Conservation (phyloP, 768 basidiomycete species). For the Scleroderma bovista region DNA sequence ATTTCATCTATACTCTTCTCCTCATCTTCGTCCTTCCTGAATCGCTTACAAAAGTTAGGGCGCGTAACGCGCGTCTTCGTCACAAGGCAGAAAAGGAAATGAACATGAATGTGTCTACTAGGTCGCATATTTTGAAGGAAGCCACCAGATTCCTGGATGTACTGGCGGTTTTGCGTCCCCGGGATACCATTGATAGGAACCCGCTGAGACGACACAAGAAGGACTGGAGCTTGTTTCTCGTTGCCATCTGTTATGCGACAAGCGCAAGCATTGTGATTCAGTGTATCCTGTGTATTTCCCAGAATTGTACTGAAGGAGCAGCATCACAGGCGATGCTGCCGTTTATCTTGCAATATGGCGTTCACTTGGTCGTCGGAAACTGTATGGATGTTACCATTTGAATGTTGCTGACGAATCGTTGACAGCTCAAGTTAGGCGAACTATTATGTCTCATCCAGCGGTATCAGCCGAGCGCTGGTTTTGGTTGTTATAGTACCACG, state of each 20-base stretch:
- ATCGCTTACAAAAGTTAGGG: constrained; percentile 54
- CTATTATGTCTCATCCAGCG: constrained; percentile 61
- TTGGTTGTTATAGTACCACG: constrained; percentile 56
- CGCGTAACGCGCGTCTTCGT: constrained; percentile 21
- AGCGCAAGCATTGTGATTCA: constrained; percentile 40
- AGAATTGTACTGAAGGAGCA: background rate
- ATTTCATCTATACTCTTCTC: constrained; percentile 44
- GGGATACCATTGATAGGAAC: constrained; percentile 24
- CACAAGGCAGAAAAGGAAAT: constrained; percentile 8
- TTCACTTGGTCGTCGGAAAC: constrained; percentile 67
- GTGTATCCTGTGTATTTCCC: constrained; percentile 14
- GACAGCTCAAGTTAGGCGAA: constrained; percentile 43
- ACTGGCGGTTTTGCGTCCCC: constrained; percentile 58
- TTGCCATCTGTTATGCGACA: constrained; percentile 50
- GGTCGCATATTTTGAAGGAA: constrained; percentile 28
- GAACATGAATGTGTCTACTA: background rate
- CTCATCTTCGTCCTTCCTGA: constrained; percentile 69
- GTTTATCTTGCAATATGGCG: constrained; percentile 63
- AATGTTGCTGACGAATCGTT: background rate
- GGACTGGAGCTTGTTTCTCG: constrained; percentile 62
- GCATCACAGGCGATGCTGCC: constrained; percentile 45
- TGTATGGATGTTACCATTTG: constrained; percentile 31
- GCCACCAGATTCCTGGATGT: constrained; percentile 66
- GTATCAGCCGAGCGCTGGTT: constrained; percentile 48
- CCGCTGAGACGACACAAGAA: constrained; percentile 36